Conservation (phyloP, 352 stramenopile species). For the Phytophthora capsici region DNA sequence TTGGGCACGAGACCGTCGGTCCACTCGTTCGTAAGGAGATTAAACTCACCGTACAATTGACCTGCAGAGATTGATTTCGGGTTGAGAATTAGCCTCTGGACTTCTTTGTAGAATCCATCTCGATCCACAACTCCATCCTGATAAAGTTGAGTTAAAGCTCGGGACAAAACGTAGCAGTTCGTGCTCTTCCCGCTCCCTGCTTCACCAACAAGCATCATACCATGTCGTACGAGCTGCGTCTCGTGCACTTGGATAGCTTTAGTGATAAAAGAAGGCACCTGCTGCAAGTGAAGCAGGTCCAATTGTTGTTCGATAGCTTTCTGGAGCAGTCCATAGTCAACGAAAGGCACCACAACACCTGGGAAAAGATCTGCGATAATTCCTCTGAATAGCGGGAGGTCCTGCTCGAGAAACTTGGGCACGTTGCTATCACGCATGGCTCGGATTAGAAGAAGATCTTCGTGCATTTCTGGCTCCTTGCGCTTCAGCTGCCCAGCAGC, state of each 20-base stretch:
- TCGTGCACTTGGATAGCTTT: constrained; percentile 92
- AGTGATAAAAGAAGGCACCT: constrained; percentile 85
- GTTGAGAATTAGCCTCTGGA: constrained; percentile 91
- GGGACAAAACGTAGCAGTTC: constrained; percentile 78
- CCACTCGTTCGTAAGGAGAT: constrained; percentile 95
- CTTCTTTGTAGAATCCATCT: constrained; percentile 89
- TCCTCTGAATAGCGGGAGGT: constrained; percentile 93
- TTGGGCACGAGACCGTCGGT: constrained; percentile 93
- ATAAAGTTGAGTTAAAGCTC: constrained; percentile 75
- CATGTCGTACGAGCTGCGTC: constrained; percentile 91
- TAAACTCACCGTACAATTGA: constrained; percentile 95
- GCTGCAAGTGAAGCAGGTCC: constrained; percentile 75
- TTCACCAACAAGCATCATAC: constrained; percentile 95
- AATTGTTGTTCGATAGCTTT: constrained; percentile 88
- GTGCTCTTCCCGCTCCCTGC: constrained; percentile 90
- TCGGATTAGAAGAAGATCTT: constrained; percentile 95
- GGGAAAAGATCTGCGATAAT: constrained; percentile 96
- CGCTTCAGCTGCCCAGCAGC: constrained; percentile 94
- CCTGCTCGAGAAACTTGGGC: constrained; percentile 95
- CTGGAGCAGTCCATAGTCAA: constrained; percentile 94
- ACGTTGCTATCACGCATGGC: constrained; percentile 97
- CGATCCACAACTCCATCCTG: constrained; percentile 84
- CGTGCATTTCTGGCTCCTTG: constrained; percentile 94
- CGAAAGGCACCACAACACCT: constrained; percentile 92
- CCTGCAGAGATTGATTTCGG: constrained; percentile 97